Base-by-base conservation (phyloP, 2,329 filamentous ascomycete genomes). In the Alternaria gaisen region DNA sequence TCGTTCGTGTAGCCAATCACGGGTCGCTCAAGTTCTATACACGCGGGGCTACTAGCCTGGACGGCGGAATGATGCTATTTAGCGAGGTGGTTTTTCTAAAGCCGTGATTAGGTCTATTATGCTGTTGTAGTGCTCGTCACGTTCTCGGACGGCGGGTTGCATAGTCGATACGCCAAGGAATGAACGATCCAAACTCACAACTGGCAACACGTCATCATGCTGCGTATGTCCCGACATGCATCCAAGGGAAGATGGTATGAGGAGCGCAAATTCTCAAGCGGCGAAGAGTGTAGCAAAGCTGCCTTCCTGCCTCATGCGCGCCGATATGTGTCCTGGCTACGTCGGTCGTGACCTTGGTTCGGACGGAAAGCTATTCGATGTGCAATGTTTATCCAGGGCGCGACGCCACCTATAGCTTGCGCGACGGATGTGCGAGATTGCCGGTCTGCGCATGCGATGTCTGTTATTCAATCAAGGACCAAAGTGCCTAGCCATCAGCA, bases 1-100 rank as follows among this genome's bases (percentile, higher is more conserved):
- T 53, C 62, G 47, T 41, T 36, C 44, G 32, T 48, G 52, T 38
- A 60, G 58, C 75, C 73, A 77, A 77, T 76, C 67, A 69, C 43
- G 53, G 12, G 1, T 41, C 40, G 43, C 40, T 24, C 14, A 26
- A 5, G 20, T 40, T 26, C 8, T 38, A 22, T 28, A 36, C 20
- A 36, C 34, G 53, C 51, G 48, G 46, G 54, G 38, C 18, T 43
- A 30, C 40, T 43, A 52, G 56, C 60, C 50, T 62, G 38, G 58
- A 48, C 41, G n/a, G 56, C 58, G 60, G 60, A 44, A 51, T 38
- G 44, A 61, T 56, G 24, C 22, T 9, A 50, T 58, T 22, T 1
- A 36, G 22, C 32, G 20, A 32, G 46, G 16, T 18, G 12, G 5
- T 5, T 24, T 5, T 18, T 20, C 50, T 41, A 2, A 32, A 41